phyloP scores from a whole-genome alignment of 495 filamentous ascomycete genomes.

The Amniculicola lignicola region DNA sequence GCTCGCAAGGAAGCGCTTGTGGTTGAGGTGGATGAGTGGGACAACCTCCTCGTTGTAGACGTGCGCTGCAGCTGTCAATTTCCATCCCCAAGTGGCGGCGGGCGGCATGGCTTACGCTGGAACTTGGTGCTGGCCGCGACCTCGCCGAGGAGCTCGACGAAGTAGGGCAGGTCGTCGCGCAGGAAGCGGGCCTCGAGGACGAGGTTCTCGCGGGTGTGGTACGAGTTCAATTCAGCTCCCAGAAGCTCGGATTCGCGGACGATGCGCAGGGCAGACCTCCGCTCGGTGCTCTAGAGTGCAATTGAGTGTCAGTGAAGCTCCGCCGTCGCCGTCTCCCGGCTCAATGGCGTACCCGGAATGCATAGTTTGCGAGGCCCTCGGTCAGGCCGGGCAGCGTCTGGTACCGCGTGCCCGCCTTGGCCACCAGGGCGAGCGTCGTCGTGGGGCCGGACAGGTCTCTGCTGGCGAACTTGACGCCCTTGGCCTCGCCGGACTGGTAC shows the following conservation, averaged over 20 bases:
- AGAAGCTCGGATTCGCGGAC: constrained; percentile 91
- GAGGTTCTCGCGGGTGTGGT: constrained; percentile 88
- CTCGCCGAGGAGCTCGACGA: constrained; percentile 90
- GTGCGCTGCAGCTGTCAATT: constrained; percentile 51
- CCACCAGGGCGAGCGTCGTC: constrained; percentile 82
- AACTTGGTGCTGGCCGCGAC: constrained; percentile 84
- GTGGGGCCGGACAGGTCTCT: constrained; percentile 84
- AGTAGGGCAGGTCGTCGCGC: constrained; percentile 93
- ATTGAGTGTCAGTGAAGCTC: constrained; percentile 31
- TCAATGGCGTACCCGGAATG: constrained; percentile 76
- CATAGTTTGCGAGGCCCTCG: constrained; percentile 85
- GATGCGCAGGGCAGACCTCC: constrained; percentile 85
- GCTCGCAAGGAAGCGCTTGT: constrained; percentile 63
- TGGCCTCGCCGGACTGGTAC: constrained; percentile 81
- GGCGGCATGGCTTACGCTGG: constrained; percentile 32
- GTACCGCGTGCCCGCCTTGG: constrained; percentile 89
- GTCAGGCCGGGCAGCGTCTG: constrained; percentile 84
- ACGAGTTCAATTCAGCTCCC: constrained; percentile 76
- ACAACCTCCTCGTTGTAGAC: constrained; percentile 84
- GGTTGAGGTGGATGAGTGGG: constrained; percentile 65
- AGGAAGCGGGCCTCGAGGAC: constrained; percentile 92
- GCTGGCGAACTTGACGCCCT: constrained; percentile 85
- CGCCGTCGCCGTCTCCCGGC: neutral
- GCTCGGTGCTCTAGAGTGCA: constrained; percentile 67
- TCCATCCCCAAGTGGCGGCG: constrained; percentile 5